Evolutionary conservation across 441 rosid genomes (phyloP), one percentile per base, ranked within the genome.

Genomic region (Bruguiera hainesii): DNA sequence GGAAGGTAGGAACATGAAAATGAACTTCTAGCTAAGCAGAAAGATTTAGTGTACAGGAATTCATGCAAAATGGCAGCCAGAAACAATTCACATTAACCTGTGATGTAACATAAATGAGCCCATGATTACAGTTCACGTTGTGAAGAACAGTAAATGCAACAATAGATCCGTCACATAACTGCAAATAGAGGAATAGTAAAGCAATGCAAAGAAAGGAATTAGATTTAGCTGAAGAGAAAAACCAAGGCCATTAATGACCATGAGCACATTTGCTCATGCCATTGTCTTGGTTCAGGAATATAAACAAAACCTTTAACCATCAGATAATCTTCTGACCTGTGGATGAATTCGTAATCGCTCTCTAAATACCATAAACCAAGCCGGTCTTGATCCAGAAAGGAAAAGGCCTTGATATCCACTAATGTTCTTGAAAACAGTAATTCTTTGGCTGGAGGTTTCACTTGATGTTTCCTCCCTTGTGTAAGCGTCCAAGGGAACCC

Each of bases 131-230:
- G 66, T 96, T 96, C 63, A 96, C 98, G 74, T 90, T 96, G 79
- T 92, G 98, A 78, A 96, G 96, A 82, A 92, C 99, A 67, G 98
- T 92, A 80, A 96, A 96, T 69, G 99, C 99, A 23, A 78, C 89
- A 73, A 96, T 90, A 70, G 96, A 78, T 73, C 99, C 96, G 72
- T 92, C 97, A 76, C 99, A 92, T 60, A 90, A 82, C 99, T 92
- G 97, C 85, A 85, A 73, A 68, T 69, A 62, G 52, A 71, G 26
- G 56, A 21, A 49, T 60, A 15, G 61, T 39, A 23, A 7, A 20
- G 20, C 29, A 29, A 7, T 11, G 18, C 29, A 59, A 7, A 29
- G 50, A 31, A 16, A 1, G 28, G 2, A 15, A 52, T 20, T 6
- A 73, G 28, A 53, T 42, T 42, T 42, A 53, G 62, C 37, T 30